phyloP scores from a whole-genome alignment of 768 basidiomycete genomes.

The Tephrocybe sp. region DNA sequence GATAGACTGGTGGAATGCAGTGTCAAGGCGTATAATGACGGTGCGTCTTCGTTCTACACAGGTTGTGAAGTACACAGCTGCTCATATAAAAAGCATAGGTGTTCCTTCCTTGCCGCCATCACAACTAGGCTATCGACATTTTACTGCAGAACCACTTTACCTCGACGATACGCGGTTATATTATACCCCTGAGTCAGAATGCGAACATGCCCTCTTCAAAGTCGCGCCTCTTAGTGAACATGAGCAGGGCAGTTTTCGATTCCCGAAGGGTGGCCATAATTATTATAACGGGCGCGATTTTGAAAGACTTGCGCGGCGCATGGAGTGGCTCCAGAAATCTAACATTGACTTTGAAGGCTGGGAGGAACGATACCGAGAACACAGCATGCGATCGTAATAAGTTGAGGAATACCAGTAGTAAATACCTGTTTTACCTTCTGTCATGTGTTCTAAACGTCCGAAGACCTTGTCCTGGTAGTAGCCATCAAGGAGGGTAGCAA shows the following conservation, averaged over 20 bases:
- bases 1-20: slow-evolving; percentile 42
- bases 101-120: slow-evolving; percentile 56
- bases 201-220: slow-evolving; percentile 45
- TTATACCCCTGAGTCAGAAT: slow-evolving; percentile 40
- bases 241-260: slow-evolving; percentile 19
- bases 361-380: slow-evolving; percentile 38
- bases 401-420: too few relatives aligned
- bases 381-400: too few relatives aligned
- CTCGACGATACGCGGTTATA: slow-evolving; percentile 46
- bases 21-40: slow-evolving; percentile 57
- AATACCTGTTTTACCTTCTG: too few relatives aligned
- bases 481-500: too few relatives aligned
- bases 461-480: too few relatives aligned
- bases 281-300: slow-evolving; percentile 58
- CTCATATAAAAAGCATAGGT: slow-evolving; percentile 30
- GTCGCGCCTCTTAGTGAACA: slow-evolving; percentile 20
- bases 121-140: slow-evolving; percentile 51
- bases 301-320: slow-evolving; percentile 40
- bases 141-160: slow-evolving; percentile 46
- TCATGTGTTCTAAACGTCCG: too few relatives aligned
- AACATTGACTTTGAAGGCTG: slow-evolving; percentile 33
- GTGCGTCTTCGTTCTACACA: slow-evolving; percentile 23
- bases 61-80: background rate
- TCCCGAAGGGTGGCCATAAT: slow-evolving; percentile 59
- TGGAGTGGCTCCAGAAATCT: slow-evolving; percentile 40